Evolutionary conservation across 495 filamentous ascomycete species (phyloP).

Genomic region (Parachaetomium inaequale): DNA sequence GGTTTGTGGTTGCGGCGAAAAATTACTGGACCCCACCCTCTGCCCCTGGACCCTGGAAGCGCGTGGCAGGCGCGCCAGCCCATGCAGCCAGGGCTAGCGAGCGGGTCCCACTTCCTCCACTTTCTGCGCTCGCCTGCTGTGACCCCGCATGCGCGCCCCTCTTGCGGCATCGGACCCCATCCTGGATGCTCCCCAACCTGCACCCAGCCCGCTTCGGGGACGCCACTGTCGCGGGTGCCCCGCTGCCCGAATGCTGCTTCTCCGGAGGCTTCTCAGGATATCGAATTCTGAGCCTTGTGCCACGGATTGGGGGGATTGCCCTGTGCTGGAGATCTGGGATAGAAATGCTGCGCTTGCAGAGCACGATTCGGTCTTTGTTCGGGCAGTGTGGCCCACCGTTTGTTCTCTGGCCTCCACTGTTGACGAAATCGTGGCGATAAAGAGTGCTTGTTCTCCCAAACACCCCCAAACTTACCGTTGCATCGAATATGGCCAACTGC

Average conservation of each 20-base stretch:
- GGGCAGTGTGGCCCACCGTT: too few species aligned
- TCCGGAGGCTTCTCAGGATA: not conserved
- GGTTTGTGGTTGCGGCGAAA: slow-evolving; percentile 10
- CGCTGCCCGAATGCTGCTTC: not conserved
- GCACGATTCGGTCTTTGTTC: too few species aligned
- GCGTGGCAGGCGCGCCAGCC: slow-evolving; percentile 1
- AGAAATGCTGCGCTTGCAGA: too few species aligned
- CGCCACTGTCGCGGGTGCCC: not conserved
- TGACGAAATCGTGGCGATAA: too few species aligned
- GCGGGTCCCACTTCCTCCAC: not conserved
- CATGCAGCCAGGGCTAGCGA: not conserved
- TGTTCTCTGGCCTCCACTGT: too few species aligned
- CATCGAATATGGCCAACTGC: too few species aligned
- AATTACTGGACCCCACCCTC: slow-evolving; percentile 15
- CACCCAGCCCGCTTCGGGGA: too few species aligned
- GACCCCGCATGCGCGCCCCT: not conserved
- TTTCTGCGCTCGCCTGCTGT: not conserved
- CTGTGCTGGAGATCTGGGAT: too few species aligned
- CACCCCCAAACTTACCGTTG: too few species aligned
- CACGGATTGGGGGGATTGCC: not conserved
- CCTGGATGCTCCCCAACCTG: not conserved
- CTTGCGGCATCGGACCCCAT: slow-evolving; percentile 8
- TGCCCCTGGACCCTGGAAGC: not conserved
- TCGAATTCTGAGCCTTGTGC: not conserved
- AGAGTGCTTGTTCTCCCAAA: too few species aligned